Base-by-base conservation (phyloP, 768 basidiomycete genomes). In the Daedalea quercina region DNA sequence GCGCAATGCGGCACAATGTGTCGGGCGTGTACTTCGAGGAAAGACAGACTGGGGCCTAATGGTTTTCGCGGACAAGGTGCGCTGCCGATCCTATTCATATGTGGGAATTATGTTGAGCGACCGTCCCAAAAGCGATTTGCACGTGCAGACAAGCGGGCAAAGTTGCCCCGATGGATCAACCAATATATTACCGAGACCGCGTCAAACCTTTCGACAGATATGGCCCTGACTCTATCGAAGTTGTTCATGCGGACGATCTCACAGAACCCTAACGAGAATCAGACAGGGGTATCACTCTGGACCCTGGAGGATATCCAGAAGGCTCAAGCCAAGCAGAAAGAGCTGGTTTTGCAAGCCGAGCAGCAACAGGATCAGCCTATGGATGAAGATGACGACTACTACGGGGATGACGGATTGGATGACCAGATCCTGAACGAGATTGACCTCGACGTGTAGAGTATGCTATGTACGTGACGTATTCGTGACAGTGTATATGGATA, bases 41-140 rank as follows among this genome's bases (percentile, higher is more conserved):
- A 99, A 99, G 75, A 98, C 96, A 3, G 96, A 99, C 70, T 99
- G 96, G 91, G 96, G 96, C 31, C 70, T 99, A 62, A 99, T 99
- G 96, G 84, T 98, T 11, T 99, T 99, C 67, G 96, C 96, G 0
- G 96, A 99, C 70, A 96, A 95, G 82, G 96, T 94, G 28, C 34
- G 44, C 41, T 19, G 26, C 31, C 40, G 37, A 1, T 47, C 52
- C 40, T 47, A 3, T 12, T 33, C 19, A 25, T 34, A 26, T 37
- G 35, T 12, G 33, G 25, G 12, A 42, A 20, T 35, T 50, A 44
- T 51, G 26, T 48, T n/a, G 52, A 28, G 50, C 45, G 23, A 45
- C 47, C 53, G 34, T 3, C 23, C 22, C 19, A 7, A n/a, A 61
- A 95, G 92, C 86, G 92, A 20, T 95, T 93, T 65, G 91, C 92